phyloP scores from a whole-genome alignment of 108 stramenopile species.

The Cyclotella atomus region DNA sequence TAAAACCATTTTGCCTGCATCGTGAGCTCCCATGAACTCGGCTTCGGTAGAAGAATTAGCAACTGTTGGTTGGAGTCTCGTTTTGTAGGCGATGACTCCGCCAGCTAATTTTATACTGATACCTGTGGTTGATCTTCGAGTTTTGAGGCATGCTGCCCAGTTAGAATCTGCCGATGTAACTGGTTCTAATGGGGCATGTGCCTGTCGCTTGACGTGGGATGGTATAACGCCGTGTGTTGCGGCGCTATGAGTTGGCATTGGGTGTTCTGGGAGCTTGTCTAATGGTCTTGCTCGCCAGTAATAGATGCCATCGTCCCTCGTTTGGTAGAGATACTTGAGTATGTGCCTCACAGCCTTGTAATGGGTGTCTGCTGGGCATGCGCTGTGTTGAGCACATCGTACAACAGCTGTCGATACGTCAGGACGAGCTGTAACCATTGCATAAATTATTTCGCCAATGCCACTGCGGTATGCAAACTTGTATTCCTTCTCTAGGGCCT shows the following conservation, averaged over 20 bases:
- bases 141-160: slow-evolving; percentile 32
- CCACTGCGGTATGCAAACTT: slow-evolving; percentile 25
- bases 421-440: slow-evolving; percentile 35
- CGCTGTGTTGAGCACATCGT: not conserved
- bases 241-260: not conserved
- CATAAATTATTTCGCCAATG: slow-evolving; percentile 53
- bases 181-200: not conserved
- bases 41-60: too few relatives aligned
- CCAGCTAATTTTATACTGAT: slow-evolving; percentile 34
- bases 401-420: slow-evolving; percentile 40
- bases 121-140: slow-evolving; percentile 36
- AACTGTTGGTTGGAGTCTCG: slow-evolving; percentile 25
- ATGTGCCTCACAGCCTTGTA: slow-evolving; percentile 1
- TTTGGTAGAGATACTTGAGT: slow-evolving; percentile 4
- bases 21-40: too few relatives aligned
- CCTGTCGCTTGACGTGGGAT: not conserved
- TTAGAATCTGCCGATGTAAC: slow-evolving; percentile 33
- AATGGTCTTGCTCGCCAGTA: slow-evolving; percentile 28
- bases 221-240: not conserved
- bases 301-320: slow-evolving; percentile 7
- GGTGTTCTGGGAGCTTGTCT: slow-evolving; percentile 1
- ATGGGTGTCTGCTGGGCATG: not conserved
- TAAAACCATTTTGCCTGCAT: slow-evolving; percentile 34
- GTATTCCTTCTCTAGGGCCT: not conserved
- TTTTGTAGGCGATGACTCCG: slow-evolving; percentile 25